Base-by-base conservation (phyloP, 192 early-diverging fungal genomes). In the Kickxella alabastrina region DNA sequence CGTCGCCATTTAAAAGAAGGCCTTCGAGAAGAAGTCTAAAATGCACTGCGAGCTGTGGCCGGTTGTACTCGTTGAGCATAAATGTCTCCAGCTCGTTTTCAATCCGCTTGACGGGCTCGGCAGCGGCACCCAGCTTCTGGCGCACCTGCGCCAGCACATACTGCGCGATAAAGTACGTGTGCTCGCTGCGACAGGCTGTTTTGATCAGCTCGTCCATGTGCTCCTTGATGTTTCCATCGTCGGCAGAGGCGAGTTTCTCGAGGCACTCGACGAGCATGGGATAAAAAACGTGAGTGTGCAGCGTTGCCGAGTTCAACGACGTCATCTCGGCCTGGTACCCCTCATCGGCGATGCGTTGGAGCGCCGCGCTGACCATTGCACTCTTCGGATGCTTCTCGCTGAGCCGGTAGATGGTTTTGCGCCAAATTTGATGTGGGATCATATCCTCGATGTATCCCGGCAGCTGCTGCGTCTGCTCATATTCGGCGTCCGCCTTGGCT, bases 291-390 rank as follows among this genome's bases (percentile, higher is more conserved):
- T 79, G 68, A 1, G 86, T 69, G 65, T 83, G 81, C 15, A 83
- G 75, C 21, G 85, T 81, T 8, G 87, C 83, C 27, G 85, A 82
- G 58, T 72, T 79, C 2, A 87, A 57, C 39, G 80, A 72, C 31
- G 83, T 76, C 55, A 87, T 80, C 54, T 89, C 87, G 6, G 75
- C 61, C 60, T 81, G 72, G 52, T 83, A 76, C 18, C 85, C 86
- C 21, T 75, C 54, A 52, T 86, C 81, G 12, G 84, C 75, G 48
- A 87, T 84, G 46, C 49, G 60, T 80, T 82, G 85, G 38, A 87
- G 81, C 10, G 80, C 79, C 37, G 77, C 77, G 36, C 81, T 82
- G 4, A 89, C 45, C 55, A 89, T 82, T 6, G 53, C 46, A 47
- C 85, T 82, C n/a, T 69, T 68, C 12, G 83, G 79, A 44, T 89